These are phyloP conservation scores for Lentinula aciculospora DNA, from an alignment of 768 basidiomycete species.

Conservation along the genomic window DNA sequence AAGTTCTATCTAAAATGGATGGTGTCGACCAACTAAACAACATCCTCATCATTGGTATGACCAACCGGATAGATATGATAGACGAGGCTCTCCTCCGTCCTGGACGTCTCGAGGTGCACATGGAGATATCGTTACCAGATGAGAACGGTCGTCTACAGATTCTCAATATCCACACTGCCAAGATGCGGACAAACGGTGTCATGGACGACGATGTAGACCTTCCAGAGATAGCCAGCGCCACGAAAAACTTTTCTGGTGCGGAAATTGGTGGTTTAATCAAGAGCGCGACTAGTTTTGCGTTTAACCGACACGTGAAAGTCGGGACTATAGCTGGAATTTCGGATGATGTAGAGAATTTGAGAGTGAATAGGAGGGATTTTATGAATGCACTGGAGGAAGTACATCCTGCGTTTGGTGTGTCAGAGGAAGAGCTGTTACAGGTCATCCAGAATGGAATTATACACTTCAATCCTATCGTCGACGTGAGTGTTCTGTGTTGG, in stretches of 20 bases:
- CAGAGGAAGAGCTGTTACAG: slow-evolving; percentile 90
- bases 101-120: slow-evolving; percentile 97
- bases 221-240: slow-evolving; percentile 68
- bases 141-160: slow-evolving; percentile 91
- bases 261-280: slow-evolving; percentile 95
- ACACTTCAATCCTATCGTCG: slow-evolving; percentile 68
- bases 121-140: slow-evolving; percentile 98
- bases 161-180: slow-evolving; percentile 88
- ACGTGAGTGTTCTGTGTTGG: slow-evolving; percentile 46
- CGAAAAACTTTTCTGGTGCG: slow-evolving; percentile 98
- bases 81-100: slow-evolving; percentile 97
- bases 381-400: slow-evolving; percentile 89
- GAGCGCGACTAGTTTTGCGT: slow-evolving; percentile 97
- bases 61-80: slow-evolving; percentile 97
- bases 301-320: slow-evolving; percentile 93
- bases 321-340: slow-evolving; percentile 97
- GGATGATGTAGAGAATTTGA: slow-evolving; percentile 89
- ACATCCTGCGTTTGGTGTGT: slow-evolving; percentile 94
- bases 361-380: slow-evolving; percentile 85
- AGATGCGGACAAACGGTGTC: slow-evolving; percentile 89
- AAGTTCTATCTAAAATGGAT: slow-evolving; percentile 98
- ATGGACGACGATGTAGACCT: slow-evolving; percentile 87
- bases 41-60: slow-evolving; percentile 99
- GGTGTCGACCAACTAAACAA: slow-evolving; percentile 99
- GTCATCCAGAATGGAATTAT: slow-evolving; percentile 98